phyloP scores from a whole-genome alignment of 2,329 filamentous ascomycete species.

The Diaporthe citriasiana region DNA sequence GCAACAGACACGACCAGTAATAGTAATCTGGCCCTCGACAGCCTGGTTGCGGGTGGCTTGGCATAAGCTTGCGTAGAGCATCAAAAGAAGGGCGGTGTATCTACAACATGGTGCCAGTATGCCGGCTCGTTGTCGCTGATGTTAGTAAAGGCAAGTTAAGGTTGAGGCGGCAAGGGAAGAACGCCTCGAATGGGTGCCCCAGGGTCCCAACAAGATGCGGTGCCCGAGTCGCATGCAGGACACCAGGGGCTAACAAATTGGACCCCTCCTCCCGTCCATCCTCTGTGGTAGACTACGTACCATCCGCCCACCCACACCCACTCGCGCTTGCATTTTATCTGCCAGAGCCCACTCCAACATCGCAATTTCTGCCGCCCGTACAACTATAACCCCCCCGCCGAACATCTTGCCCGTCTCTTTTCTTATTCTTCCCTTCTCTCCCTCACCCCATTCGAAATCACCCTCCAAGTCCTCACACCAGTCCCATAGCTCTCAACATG shows the following conservation, averaged over 20 bases:
- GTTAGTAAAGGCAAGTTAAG: conserved; percentile 23
- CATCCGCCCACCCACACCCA: conserved; percentile 27
- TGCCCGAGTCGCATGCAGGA: conserved; percentile 25
- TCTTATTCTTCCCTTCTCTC: conserved; percentile 17
- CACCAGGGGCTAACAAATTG: conserved; percentile 37
- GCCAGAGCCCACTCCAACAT: conserved; percentile 33
- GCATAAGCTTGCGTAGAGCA: not conserved
- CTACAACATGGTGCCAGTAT: not conserved
- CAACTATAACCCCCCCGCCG: conserved; percentile 24
- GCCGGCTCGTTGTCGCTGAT: conserved; percentile 6
- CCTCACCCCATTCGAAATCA: conserved; percentile 3
- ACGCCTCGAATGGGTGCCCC: not conserved
- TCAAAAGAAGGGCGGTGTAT: conserved; percentile 28
- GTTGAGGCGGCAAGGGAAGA: conserved; percentile 23
- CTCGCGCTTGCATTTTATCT: conserved; percentile 36
- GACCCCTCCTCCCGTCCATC: conserved; percentile 18
- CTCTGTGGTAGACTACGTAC: conserved; percentile 15
- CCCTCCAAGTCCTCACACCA: conserved; percentile 24
- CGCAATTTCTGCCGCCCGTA: conserved; percentile 33
- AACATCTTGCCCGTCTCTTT: not conserved
- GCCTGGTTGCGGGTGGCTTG: not conserved
- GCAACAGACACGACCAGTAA: not conserved
- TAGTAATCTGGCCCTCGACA: not conserved
- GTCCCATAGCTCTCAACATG: conserved; percentile 63
- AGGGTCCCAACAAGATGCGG: conserved; percentile 22